Evolutionary conservation across 352 stramenopile genomes (phyloP), one percentile per base, ranked within the genome.

Genomic region (Pythium catenulatum): DNA sequence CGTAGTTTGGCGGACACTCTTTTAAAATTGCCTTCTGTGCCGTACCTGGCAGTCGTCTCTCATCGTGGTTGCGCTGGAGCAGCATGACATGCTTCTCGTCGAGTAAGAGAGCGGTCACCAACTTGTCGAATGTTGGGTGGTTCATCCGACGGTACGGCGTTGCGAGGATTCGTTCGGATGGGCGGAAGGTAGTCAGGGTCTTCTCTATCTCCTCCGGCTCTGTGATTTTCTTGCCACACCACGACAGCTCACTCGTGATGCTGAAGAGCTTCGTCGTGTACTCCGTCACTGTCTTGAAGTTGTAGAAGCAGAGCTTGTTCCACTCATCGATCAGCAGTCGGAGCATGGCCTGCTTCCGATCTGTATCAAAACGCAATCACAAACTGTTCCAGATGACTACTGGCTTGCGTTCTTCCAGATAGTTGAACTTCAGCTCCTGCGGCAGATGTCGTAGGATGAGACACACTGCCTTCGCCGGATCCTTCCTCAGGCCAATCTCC

Each of bases 71-170:
- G 30, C 65, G 63, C 36, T 85, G 78, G 3, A 85, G 34, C 48
- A 85, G 30, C 59, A 85, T 19, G 32, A 52, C 78, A 52, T 85
- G 78, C 52, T 75, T 85, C 34, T 85, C 78, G 36, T 85, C 63
- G 3, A 85, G 37, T 25, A 85, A 30, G 4, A 85, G 25, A 11
- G 52, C 39, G 25, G 65, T 50, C 32, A 85, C 41, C 3, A 85
- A 30, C 34, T 85, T 85, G 78, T 72, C 78, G n/a, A 83, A 83
- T 19, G 76, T 79, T 5, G 69, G n/a, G 65, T 73, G 54, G 36
- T 85, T 79, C 45, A 73, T 79, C 13, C 50, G 36, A 27, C 50
- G 63, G 30, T 85, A 72, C 39, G 78, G 65, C 52, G 41, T 63
- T 11, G 65, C 58, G 3, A 78, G 15, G 27, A 85, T 85, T 21